Evolutionary conservation across 805 yeast genomes (phyloP).

Genomic region (Metschnikowia corniflorae): DNA sequence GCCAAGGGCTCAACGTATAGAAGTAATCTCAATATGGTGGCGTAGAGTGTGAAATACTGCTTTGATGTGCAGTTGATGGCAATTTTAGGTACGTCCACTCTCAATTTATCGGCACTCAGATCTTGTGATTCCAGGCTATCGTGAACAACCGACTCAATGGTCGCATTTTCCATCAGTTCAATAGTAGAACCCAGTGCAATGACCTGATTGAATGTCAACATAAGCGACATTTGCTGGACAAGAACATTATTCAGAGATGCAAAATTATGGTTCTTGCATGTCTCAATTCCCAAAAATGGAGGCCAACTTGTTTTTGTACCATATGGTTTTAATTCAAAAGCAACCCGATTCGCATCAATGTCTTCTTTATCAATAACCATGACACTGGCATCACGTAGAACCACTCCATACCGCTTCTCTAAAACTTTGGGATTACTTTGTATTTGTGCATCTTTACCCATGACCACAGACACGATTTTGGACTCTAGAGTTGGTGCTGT

Average conservation of each 20-base stretch:
- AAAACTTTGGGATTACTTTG: conserved; percentile 33
- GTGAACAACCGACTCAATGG: neutral
- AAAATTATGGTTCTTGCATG: conserved; percentile 50
- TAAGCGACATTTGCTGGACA: conserved; percentile 60
- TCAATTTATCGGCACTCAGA: conserved; percentile 34
- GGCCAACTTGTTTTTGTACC: conserved; percentile 76
- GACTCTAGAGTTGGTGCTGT: conserved; percentile 69
- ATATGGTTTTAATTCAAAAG: conserved; percentile 50
- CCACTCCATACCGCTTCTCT: conserved; percentile 66
- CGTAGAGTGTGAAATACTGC: conserved; percentile 67
- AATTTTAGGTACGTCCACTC: conserved; percentile 68
- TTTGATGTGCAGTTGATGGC: conserved; percentile 65
- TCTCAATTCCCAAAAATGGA: conserved; percentile 80
- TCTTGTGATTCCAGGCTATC: neutral
- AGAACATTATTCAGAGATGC: conserved; percentile 48
- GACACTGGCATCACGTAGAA: conserved; percentile 67
- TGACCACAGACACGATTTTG: conserved; percentile 62
- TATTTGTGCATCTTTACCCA: conserved; percentile 33
- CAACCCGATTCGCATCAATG: conserved; percentile 27
- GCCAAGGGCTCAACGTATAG: conserved; percentile 72
- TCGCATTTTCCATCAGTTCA: conserved; percentile 11
- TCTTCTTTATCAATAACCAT: conserved; percentile 60
- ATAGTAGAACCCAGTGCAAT: conserved; percentile 25
- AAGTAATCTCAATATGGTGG: conserved; percentile 59
- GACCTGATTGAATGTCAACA: conserved; percentile 52